Conservation (phyloP, 768 basidiomycete species). For the Suillus cothurnatus region DNA sequence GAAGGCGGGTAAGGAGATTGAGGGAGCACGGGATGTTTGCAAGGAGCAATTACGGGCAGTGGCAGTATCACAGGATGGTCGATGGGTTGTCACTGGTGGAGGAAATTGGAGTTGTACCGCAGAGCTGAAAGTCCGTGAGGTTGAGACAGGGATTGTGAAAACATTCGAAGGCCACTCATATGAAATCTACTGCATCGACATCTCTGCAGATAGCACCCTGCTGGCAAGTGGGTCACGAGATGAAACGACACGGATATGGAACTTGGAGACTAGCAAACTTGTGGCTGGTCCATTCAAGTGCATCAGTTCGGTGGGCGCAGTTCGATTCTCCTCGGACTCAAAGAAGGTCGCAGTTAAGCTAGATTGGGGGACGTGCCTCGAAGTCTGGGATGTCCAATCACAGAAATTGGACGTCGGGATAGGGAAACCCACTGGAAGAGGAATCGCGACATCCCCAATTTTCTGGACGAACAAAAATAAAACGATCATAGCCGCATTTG, state of each 20-base stretch:
- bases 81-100: background rate
- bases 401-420: background rate
- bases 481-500: background rate
- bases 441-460: background rate
- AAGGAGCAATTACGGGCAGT: accelerated
- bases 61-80: background rate
- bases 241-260: background rate
- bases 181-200: background rate
- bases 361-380: background rate
- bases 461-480: background rate
- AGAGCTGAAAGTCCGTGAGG: background rate
- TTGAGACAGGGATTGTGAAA: background rate
- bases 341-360: background rate
- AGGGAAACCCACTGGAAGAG: background rate
- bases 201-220: background rate
- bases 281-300: background rate
- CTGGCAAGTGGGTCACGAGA: background rate
- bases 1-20: background rate
- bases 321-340: background rate
- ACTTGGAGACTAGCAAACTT: background rate
- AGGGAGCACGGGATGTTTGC: background rate
- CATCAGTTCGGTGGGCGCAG: background rate
- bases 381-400: background rate
- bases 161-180: background rate
- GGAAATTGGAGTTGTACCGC: accelerated